phyloP scores from a whole-genome alignment of 805 yeast species.

The Saccharomyces jurei region DNA sequence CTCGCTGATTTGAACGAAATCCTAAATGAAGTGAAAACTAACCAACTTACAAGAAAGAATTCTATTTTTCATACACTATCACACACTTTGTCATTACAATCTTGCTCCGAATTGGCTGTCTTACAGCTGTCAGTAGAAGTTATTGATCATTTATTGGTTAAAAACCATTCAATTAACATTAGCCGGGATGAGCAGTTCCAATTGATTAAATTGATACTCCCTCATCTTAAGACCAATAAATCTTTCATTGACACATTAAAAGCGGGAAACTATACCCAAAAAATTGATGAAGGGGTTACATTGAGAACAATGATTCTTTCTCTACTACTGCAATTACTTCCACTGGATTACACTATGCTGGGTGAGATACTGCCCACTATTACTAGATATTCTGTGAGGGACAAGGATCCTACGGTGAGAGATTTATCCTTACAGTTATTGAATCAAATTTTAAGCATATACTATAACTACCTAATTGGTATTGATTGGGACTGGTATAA shows the following conservation, averaged over 20 bases:
- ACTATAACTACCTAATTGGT: not conserved
- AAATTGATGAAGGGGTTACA: slow-evolving; percentile 21
- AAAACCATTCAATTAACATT: slow-evolving; percentile 1
- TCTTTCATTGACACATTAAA: slow-evolving; percentile 20
- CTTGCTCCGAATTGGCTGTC: not conserved
- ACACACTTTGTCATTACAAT: not conserved
- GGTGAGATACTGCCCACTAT: slow-evolving; percentile 8
- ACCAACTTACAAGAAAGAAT: not conserved
- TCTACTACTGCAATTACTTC: slow-evolving; percentile 8
- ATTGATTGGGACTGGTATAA: not conserved
- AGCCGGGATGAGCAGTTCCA: not conserved
- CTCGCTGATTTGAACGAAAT: not conserved
- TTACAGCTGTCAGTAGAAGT: slow-evolving; percentile 3
- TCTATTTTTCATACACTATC: slow-evolving; percentile 1
- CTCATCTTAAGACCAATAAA: slow-evolving; percentile 20
- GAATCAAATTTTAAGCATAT: not conserved
- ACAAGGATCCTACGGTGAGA: slow-evolving; percentile 5
- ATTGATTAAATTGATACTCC: slow-evolving; percentile 7
- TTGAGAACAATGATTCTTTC: slow-evolving; percentile 13
- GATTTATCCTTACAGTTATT: not conserved
- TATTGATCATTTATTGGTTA: slow-evolving; percentile 1
- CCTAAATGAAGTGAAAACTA: not conserved
- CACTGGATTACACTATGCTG: slow-evolving; percentile 1
- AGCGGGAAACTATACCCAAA: slow-evolving; percentile 29
- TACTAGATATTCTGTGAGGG: slow-evolving; percentile 8